Conservation (phyloP, 2,329 filamentous ascomycete species). For the Dendrostoma leiphaemia region DNA sequence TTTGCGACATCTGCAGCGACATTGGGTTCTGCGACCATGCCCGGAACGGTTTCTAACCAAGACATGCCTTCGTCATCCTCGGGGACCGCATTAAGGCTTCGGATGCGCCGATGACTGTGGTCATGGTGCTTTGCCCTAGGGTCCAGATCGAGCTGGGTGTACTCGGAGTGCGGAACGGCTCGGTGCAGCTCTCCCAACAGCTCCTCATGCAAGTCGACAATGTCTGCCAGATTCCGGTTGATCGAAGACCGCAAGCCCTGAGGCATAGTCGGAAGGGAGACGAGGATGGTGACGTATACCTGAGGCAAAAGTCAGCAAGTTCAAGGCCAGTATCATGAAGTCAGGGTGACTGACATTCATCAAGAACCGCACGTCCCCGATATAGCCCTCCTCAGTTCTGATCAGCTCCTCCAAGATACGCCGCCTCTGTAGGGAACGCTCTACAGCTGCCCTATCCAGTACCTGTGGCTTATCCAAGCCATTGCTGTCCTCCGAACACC, state of each 20-base stretch:
- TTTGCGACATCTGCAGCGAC: slow-evolving; percentile 60
- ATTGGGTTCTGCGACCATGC: slow-evolving; percentile 56
- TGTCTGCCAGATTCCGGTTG: slow-evolving; percentile 74
- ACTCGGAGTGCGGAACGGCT: slow-evolving; percentile 67
- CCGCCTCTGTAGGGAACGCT: slow-evolving; percentile 72
- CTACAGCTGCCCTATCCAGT: slow-evolving; percentile 67
- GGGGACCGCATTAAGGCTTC: slow-evolving; percentile 45
- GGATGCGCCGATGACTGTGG: slow-evolving; percentile 43
- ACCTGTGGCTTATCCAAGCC: slow-evolving; percentile 53
- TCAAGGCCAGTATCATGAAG: background rate
- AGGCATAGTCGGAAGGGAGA: slow-evolving; percentile 66
- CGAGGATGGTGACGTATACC: slow-evolving; percentile 74
- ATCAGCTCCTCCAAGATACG: slow-evolving; percentile 84
- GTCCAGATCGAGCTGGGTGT: slow-evolving; percentile 43
- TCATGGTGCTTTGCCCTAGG: slow-evolving; percentile 12
- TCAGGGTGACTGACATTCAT: slow-evolving; percentile 63
- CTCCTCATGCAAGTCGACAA: slow-evolving; percentile 80
- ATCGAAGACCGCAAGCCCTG: slow-evolving; percentile 67
- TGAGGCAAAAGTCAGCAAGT: slow-evolving; percentile 32
- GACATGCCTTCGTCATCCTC: slow-evolving; percentile 36
- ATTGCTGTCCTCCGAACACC: slow-evolving; percentile 63
- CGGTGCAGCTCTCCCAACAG: slow-evolving; percentile 73
- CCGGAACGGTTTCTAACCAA: slow-evolving; percentile 46
- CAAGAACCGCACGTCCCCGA: slow-evolving; percentile 81
- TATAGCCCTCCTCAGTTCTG: slow-evolving; percentile 82